phyloP scores from a whole-genome alignment of 805 yeast genomes.

The Candida xiaguanensis region DNA sequence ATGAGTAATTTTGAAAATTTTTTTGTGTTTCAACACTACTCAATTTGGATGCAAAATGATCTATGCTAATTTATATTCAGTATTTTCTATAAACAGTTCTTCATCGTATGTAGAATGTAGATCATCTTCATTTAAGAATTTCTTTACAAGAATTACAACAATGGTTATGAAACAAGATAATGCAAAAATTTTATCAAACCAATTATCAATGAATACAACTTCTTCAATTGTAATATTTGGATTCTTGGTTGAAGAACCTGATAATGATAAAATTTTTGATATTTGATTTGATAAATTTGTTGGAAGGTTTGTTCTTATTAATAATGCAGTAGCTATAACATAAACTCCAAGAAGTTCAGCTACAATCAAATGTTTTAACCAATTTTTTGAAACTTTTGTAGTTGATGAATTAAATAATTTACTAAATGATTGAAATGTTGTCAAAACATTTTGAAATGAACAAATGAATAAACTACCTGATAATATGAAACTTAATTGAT shows the following conservation, averaged over 20 bases:
- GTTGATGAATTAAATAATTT: constrained; percentile 23
- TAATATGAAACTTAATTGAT: constrained; percentile 47
- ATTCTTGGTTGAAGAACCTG: constrained; percentile 23
- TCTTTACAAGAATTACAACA: constrained; percentile 19
- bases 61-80: constrained; percentile 10
- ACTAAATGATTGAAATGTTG: constrained; percentile 54
- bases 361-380: constrained; percentile 37
- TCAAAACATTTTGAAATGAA: constrained; percentile 60
- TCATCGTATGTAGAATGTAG: constrained; percentile 25
- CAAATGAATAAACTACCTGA: constrained; percentile 59
- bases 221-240: constrained; percentile 23
- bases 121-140: constrained; percentile 15
- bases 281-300: constrained; percentile 39
- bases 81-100: constrained; percentile 28
- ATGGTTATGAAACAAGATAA: constrained; percentile 36
- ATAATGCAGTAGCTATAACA: constrained; percentile 47
- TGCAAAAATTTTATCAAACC: constrained; percentile 53
- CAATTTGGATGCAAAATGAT: background rate
- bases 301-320: constrained; percentile 48
- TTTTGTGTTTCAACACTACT: constrained; percentile 2
- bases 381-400: constrained; percentile 17
- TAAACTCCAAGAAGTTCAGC: constrained; percentile 49
- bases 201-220: constrained; percentile 45
- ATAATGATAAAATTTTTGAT: constrained; percentile 33
- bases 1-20: constrained; percentile 4